Base-by-base conservation (phyloP, 805 yeast genomes). In the Spathaspora arborariae region DNA sequence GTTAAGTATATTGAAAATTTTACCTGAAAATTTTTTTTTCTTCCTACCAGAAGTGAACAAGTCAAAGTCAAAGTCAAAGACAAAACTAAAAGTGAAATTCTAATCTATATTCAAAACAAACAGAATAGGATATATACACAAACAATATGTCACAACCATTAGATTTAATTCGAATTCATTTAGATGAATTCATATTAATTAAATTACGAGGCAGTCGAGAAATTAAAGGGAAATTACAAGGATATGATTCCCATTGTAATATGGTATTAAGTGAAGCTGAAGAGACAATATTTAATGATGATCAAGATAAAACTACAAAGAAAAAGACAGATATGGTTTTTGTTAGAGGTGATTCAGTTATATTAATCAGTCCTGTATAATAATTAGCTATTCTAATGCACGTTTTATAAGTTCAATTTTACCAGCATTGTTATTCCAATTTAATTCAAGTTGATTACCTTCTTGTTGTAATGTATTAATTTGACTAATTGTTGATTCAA, bases 301-400 rank as follows among this genome's bases (percentile, higher is more conserved):
- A 51, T n/a, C 60, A 64, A 24, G 76, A 74, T 40, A 68, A 70
- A 2, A 57, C 52, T n/a, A 70, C 68, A 30, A 85, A 82, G 59
- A 76, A 77, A 51, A n/a, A n/a, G n/a, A 78, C 89, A 15, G 96
- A 88, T 46, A 88, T 94, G 90, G 82, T 94, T 38, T 92, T 92
- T 68, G 91, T 94, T 13, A 84, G 99, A 71, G 99, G 99, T n/a
- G 99, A 94, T 67, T 83, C 95, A 2, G 98, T 94, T 39, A 88
- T 95, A 43, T 76, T 91, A 55, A 84, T 94, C 45, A 82, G 85
- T 45, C 75, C 77, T 15, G 50, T 30, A 16, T 26, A 37, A 15
- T 16, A 37, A 19, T 11, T 19, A 22, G 24, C 24, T 22, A 22
- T 22, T 6, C 24, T 24, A 65, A 50, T 8, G 58, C 57, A 5